A percentile compares a stretch with the other conserved stretches of the same genome.
These are phyloP conservation scores for Trichaptum fuscoviolaceum DNA, from an alignment of 768 basidiomycete species.

Conservation along the genomic window DNA sequence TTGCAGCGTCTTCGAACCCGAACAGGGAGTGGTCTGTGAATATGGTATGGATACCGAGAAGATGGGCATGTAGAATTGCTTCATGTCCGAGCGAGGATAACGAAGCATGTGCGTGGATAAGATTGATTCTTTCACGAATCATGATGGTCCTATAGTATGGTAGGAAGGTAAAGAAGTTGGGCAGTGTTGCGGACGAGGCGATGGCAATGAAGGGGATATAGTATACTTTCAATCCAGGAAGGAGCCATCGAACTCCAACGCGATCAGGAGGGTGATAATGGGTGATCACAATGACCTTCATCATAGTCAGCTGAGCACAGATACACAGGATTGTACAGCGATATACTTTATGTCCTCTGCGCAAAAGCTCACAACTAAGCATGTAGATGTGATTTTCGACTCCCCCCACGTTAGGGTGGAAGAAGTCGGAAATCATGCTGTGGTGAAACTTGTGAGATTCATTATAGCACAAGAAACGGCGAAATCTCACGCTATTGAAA, in stretches of 20 bases:
- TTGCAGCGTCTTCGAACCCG: conserved; percentile 95
- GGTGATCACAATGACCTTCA: conserved; percentile 88
- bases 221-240: conserved; percentile 88
- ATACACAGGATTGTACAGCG: background rate
- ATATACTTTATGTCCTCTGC: conserved; percentile 77
- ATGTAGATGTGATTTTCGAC: conserved; percentile 97
- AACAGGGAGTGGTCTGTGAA: conserved; percentile 98
- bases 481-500: background rate
- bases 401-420: conserved; percentile 89
- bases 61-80: conserved; percentile 82
- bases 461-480: background rate
- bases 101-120: conserved; percentile 90
- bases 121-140: conserved; percentile 75
- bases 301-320: background rate
- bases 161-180: conserved; percentile 88
- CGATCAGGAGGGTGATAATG: conserved; percentile 86
- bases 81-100: conserved; percentile 91
- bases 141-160: conserved; percentile 90
- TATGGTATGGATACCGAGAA: conserved; percentile 83
- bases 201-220: conserved; percentile 88
- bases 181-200: conserved; percentile 88
- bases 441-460: background rate
- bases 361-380: conserved; percentile 77
- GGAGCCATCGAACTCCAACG: conserved; percentile 84
- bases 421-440: conserved; percentile 97